Evolutionary conservation across 116 monocot genomes (phyloP), one percentile per base, ranked within the genome.

Genomic region (Cymodocea nodosa): DNA sequence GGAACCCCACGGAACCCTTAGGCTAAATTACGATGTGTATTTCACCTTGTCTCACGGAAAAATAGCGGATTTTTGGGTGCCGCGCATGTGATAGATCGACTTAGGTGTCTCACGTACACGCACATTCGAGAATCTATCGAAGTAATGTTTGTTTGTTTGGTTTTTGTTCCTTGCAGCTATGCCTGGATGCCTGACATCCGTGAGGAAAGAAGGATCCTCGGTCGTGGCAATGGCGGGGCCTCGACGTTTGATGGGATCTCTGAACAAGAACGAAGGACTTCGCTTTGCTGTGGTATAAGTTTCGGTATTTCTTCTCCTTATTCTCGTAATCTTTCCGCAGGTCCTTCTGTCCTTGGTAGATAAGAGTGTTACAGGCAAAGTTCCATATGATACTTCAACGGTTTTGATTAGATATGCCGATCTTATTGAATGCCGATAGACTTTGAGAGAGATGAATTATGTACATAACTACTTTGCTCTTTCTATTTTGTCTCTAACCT

Each of bases 261-360:
- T 90, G 68, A 83, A 75, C 62, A 85, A 66, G 37, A 75, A 70
- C 20, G 71, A 87, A 58, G 94, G 90, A 13, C 59, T 95, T 18
- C 77, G 79, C 44, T 95, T 87, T 65, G 90, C 90, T 5, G 83
- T 95, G 80, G 94, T 95, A 52, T 77, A 54, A 60, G 20, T 30
- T 36, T 35, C 1, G n/a, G 17, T 17, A 2, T n/a, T 37, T 37
- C 40, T n/a, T 24, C 23, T 35, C 60, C 15, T 50, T 35, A 12
- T 0, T 54, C 37, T 16, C 14, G 30, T 30, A 30, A 30, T 36
- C 15, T 4, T 75, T n/a, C 59, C 11, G 22, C n/a, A 60, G 12
- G 30, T 51, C 57, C 23, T 14, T 36, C 19, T 60, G 30, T 70
- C 39, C 2, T 48, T 15, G 23, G 24, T 18, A 14, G 48, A 23